phyloP scores from a whole-genome alignment of 192 early-diverging fungal genomes.

The Lunasporangiospora selenospora region DNA sequence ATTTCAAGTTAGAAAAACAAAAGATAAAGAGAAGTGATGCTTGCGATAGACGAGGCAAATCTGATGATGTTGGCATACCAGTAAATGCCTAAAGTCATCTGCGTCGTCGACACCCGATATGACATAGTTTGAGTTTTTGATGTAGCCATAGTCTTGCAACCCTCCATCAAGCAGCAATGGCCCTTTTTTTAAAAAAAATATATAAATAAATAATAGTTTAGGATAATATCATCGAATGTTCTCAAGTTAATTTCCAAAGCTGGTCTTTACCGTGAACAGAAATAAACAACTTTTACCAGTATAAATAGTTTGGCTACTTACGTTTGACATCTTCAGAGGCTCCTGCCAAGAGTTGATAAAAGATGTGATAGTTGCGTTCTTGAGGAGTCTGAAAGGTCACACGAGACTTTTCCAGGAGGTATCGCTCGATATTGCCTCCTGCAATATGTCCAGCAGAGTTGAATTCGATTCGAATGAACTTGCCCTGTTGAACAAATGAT shows the following conservation, averaged over 20 bases:
- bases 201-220: slow-evolving; percentile 12
- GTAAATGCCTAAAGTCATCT: slow-evolving; percentile 73
- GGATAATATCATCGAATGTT: background rate
- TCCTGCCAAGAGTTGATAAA: slow-evolving; percentile 93
- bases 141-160: slow-evolving; percentile 80
- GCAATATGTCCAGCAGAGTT: slow-evolving; percentile 74
- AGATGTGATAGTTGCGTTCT: slow-evolving; percentile 94
- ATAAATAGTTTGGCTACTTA: slow-evolving; percentile 30
- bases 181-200: slow-evolving; percentile 55
- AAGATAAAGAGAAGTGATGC: background rate
- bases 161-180: slow-evolving; percentile 73
- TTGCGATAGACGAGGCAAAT: background rate
- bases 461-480: slow-evolving; percentile 99
- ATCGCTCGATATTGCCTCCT: slow-evolving; percentile 94
- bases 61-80: slow-evolving; percentile 44
- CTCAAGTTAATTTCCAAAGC: too few species aligned
- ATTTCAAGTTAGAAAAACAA: background rate
- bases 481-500: slow-evolving; percentile 62
- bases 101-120: slow-evolving; percentile 92
- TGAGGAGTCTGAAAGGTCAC: slow-evolving; percentile 89
- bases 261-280: too few species aligned
- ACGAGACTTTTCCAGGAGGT: slow-evolving; percentile 93
- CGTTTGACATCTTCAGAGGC: slow-evolving; percentile 69
- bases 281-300: too few species aligned
- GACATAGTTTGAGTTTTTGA: slow-evolving; percentile 74